Conservation (phyloP, 352 stramenopile species). For the Saprolegnia parasitica region DNA sequence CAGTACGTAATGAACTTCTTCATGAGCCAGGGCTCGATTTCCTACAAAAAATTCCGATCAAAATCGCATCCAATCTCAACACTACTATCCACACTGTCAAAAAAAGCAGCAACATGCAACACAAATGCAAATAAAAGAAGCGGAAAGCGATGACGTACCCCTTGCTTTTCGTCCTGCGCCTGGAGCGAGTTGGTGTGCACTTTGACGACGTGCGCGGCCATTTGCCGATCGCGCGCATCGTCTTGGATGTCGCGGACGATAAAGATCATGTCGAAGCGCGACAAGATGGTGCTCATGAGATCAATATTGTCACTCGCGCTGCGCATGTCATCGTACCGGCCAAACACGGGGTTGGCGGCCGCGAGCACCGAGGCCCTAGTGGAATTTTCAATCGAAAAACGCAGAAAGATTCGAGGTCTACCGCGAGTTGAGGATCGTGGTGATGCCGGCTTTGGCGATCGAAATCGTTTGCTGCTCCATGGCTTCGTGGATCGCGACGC, state of each 20-base stretch:
- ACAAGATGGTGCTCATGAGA: conserved; percentile 98
- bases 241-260: conserved; percentile 98
- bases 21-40: conserved; percentile 86
- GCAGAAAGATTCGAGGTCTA: conserved; percentile 7
- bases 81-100: too few relatives aligned
- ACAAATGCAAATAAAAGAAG: not conserved
- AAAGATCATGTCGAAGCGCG: conserved; percentile 99
- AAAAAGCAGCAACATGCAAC: too few relatives aligned
- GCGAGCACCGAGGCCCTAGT: conserved; percentile 77
- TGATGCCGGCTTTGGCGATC: conserved; percentile 99
- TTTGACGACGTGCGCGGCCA: conserved; percentile 97
- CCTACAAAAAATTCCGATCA: conserved; percentile 40
- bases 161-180: conserved; percentile 28
- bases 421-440: conserved; percentile 96
- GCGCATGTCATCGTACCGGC: conserved; percentile 98
- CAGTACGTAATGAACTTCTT: conserved; percentile 99
- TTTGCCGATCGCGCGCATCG: conserved; percentile 93
- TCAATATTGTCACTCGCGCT: conserved; percentile 99
- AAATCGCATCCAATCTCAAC: too few relatives aligned
- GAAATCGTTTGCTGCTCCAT: conserved; percentile 99
- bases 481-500: conserved; percentile 98
- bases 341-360: conserved; percentile 97
- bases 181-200: conserved; percentile 92
- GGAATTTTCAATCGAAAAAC: not conserved
- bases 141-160: conserved; percentile 8